Base-by-base conservation (phyloP, 257 asterid genomes). In the Euphrasia confusa region DNA sequence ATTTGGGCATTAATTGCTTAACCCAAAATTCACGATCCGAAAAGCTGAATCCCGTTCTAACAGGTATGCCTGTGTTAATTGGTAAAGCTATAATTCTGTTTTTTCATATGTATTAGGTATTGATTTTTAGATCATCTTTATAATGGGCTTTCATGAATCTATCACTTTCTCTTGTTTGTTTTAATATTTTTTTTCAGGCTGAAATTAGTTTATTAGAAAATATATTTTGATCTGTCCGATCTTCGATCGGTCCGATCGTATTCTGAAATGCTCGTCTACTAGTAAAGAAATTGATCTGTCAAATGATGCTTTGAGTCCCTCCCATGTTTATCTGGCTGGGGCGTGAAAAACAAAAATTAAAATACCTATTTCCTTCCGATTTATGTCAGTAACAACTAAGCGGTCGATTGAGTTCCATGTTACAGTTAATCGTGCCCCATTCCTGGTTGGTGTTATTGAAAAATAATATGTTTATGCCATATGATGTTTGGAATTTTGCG, bases 401-500 rank as follows among this genome's bases (percentile, higher is more conserved):
- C 2, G 7, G 3, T 48, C 14, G 54, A 14, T 48, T 5, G 54
- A 14, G 54, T 3, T 47, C 21, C 4, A 7, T 48, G 17, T 48
- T 8, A 5, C 4, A 4, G n/a, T 30, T 2, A 30, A 4, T 30
- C 33, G 33, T 30, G 33, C 5, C 5, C 33, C 4, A 30, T 30
- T 30, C 33, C 33, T 5, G 33, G 4, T 30, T 30, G 33, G 33
- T 30, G 5, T 30, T 30, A 30, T 30, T 30, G 33, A 30, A 30
- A 30, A 30, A 30, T 4, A 30, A 30, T 42, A 42, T 7, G 48
- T 42, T 47, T 48, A 14, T 77, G 83, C 88, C 90, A 73, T 44
- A 68, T 83, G 88, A 85, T 83, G 83, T 68, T 77, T 65, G 84
- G 95, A 84, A 79, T 27, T 79, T 75, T 86, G 88, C 84, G 86